Base-by-base conservation (phyloP, 148 eudicot genomes). In the Gaultheria prostrata region DNA sequence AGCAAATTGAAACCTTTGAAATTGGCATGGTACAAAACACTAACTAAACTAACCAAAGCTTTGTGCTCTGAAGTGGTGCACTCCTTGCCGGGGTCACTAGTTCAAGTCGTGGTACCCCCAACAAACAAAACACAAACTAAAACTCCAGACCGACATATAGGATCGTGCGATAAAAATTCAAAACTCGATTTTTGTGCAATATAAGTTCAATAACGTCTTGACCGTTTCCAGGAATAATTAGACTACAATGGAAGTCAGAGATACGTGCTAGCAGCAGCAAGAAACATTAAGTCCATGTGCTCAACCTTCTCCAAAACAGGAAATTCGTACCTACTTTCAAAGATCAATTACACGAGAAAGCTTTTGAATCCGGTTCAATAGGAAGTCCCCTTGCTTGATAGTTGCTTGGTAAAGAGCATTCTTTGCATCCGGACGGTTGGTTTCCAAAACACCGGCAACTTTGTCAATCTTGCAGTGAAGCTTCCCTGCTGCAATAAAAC, bases 381-480 rank as follows among this genome's bases (percentile, higher is more conserved):
- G 84, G 93, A 97, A 93, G 80, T 97, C 99, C 10, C 99, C 99
- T 87, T 97, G 99, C 89, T 97, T 97, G 87, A 97, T 97, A 13
- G 98, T 97, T 70, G 97, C 91, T 87, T 97, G 99, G 86, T 97
- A 97, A 20, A 97, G 92, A 33, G 98, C 99, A 77, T 97, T 97
- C 93, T 97, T 97, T n/a, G 99, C 93, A 87, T 97, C 99, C 11
- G 99, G 99, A 13, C 98, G 94, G 35, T 97, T 94, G 0, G 99
- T 97, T 88, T 97, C 98, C 45, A 97, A 78, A 1, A 97, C 98
- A 14, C 99, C 98, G 4, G 98, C 98, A 51, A 97, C 99, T 89
- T 97, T 97, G 86, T 97, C 99, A 57, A 93, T 97, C 89, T 97
- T 97, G 92, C 99, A 97, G 82, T 97, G 99, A 13, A 97, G 94